Percentiles rank a stretch among this genome's conserved stretches.
phyloP scores from a whole-genome alignment of 169 alveolate genomes.

The Neospora caninum region DNA sequence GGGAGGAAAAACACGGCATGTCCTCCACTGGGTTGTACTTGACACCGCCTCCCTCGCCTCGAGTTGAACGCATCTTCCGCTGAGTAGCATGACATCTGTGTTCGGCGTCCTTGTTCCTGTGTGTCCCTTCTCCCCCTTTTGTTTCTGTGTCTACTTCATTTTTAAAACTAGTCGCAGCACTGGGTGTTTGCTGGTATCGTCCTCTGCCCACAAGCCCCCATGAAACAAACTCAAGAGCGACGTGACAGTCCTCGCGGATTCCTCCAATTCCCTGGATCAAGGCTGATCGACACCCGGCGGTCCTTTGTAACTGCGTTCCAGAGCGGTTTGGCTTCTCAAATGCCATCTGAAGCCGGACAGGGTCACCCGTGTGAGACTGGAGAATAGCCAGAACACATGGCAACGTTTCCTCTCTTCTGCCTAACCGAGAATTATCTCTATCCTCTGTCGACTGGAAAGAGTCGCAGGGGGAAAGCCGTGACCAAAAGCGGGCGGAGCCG shows the following conservation, averaged over 20 bases:
- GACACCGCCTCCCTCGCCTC: neutral
- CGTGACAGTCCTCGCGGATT: neutral
- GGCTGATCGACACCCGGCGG: neutral
- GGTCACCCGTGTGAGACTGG: conserved; percentile 37
- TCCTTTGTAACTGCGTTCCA: neutral
- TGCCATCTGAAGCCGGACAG: neutral
- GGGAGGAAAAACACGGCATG: neutral
- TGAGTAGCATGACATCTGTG: neutral
- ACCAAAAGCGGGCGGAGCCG: no score
- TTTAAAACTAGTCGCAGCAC: neutral
- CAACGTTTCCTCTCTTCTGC: neutral
- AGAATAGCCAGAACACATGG: conserved; percentile 11
- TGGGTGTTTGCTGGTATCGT: neutral
- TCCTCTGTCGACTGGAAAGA: no score
- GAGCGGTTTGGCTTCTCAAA: neutral
- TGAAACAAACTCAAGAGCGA: neutral
- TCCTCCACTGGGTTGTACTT: neutral
- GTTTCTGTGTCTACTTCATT: no score
- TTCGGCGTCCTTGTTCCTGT: neutral
- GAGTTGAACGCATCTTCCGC: neutral
- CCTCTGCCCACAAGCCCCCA: neutral
- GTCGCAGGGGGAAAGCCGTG: no score
- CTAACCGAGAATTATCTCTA: no score
- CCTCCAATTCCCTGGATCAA: neutral
- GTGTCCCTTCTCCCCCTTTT: neutral